Conservation (phyloP, 164 flowering plant genomes). For the Amborella trichopoda region DNA sequence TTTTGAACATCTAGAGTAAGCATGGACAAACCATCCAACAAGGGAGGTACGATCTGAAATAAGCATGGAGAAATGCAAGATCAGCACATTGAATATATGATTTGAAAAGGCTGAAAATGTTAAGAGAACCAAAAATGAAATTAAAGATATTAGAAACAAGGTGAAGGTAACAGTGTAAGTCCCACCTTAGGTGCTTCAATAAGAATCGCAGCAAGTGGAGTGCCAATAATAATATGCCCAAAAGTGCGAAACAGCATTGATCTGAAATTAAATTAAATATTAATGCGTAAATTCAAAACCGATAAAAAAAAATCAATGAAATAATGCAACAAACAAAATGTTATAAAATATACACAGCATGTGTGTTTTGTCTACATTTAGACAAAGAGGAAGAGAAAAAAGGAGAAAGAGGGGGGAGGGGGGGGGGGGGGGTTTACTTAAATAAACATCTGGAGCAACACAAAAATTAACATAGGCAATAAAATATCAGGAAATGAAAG, state of each 20-base stretch:
- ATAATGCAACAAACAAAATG: too few relatives aligned
- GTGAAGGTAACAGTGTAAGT: background rate
- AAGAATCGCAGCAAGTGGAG: slow-evolving; percentile 59
- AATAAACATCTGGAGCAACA: too few relatives aligned
- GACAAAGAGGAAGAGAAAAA: too few relatives aligned
- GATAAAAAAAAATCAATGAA: too few relatives aligned
- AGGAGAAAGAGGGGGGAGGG: too few relatives aligned
- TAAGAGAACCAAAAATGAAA: background rate
- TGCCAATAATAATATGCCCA: slow-evolving; percentile 51
- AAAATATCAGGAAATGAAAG: too few relatives aligned
- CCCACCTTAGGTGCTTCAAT: slow-evolving; percentile 62
- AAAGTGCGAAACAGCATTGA: slow-evolving; percentile 52
- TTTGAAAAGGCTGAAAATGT: background rate
- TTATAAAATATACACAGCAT: too few relatives aligned
- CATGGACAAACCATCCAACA: slow-evolving; percentile 38
- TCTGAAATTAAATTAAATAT: slow-evolving; percentile 45
- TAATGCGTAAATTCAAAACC: too few relatives aligned
- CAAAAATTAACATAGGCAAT: too few relatives aligned
- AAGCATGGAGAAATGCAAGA: background rate
- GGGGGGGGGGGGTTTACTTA: too few relatives aligned
- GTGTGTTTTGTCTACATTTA: too few relatives aligned
- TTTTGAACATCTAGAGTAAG: slow-evolving; percentile 39
- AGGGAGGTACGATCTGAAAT: slow-evolving; percentile 57
- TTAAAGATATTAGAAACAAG: background rate
- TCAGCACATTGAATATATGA: background rate